Conservation (phyloP, 371 early-diverging fungal genomes). For the Modicella reniformis region DNA sequence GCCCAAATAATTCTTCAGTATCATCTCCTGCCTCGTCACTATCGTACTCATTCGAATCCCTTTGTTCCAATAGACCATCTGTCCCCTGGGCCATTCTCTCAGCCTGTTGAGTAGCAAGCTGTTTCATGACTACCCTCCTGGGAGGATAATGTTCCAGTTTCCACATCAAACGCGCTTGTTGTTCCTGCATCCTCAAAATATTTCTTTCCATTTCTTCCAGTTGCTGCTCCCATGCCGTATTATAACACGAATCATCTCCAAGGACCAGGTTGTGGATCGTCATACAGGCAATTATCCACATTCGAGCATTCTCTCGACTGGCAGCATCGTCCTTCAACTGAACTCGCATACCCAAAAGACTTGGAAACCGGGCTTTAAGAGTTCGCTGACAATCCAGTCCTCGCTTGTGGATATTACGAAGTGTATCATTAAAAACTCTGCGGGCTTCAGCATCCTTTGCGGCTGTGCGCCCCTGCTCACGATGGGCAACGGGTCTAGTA, state of each 20-base stretch:
- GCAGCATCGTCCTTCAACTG: slow-evolving; percentile 33
- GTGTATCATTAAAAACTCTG: slow-evolving; percentile 12
- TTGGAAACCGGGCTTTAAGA: slow-evolving; percentile 39
- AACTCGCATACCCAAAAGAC: slow-evolving; percentile 34
- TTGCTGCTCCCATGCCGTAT: slow-evolving; percentile 26
- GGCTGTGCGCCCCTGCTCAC: background rate
- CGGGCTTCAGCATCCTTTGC: slow-evolving; percentile 4
- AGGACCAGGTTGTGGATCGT: slow-evolving; percentile 41
- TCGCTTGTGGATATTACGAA: slow-evolving; percentile 18
- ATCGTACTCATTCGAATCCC: background rate
- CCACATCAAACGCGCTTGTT: slow-evolving; percentile 27
- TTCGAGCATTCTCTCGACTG: slow-evolving; percentile 19
- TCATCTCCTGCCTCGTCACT: background rate
- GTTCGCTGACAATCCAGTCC: slow-evolving; percentile 32
- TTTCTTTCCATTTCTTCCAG: slow-evolving; percentile 18
- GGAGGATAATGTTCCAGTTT: slow-evolving; percentile 12
- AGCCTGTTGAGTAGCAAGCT: background rate
- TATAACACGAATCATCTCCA: slow-evolving; percentile 30
- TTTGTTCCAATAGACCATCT: background rate
- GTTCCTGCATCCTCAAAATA: slow-evolving; percentile 25
- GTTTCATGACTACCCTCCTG: background rate
- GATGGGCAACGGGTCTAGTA: background rate
- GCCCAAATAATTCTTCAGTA: background rate
- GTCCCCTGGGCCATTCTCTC: background rate
- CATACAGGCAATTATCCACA: slow-evolving; percentile 39